Percentiles rank a stretch among this genome's conserved stretches.
Evolutionary conservation across 169 alveolate species (phyloP).

Genomic region (Eimeria praecox): DNA sequence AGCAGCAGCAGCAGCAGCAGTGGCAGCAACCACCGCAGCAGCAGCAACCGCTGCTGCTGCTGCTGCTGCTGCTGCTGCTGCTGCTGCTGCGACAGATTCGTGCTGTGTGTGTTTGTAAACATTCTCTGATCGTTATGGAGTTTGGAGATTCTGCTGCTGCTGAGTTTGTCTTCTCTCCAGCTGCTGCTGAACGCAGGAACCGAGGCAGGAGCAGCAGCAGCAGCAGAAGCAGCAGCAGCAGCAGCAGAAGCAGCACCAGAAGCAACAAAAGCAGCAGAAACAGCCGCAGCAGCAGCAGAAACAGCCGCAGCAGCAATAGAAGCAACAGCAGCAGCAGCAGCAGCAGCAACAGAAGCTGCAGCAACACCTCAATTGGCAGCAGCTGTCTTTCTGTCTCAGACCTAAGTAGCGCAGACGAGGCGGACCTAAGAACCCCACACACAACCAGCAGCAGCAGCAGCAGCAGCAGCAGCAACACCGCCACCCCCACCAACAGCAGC

Average conservation of each 20-base stretch:
- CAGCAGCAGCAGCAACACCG: too few relatives aligned
- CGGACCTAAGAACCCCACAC: not conserved
- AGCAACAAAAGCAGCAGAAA: conserved; percentile 75
- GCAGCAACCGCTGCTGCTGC: not conserved
- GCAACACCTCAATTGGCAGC: conserved; percentile 31
- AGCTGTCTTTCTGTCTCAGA: conserved; percentile 27
- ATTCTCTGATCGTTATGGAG: not conserved
- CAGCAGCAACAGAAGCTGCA: conserved; percentile 53
- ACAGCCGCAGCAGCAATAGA: conserved; percentile 80
- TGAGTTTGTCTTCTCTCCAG: not conserved
- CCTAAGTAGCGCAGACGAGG: conserved; percentile 39
- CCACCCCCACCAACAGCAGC: too few relatives aligned
- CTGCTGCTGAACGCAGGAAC: conserved; percentile 53
- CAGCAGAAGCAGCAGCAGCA: conserved; percentile 68
- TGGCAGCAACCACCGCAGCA: not conserved
- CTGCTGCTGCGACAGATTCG: not conserved
- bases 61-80: not conserved
- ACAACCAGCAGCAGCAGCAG: not conserved
- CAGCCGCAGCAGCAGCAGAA: conserved; percentile 53
- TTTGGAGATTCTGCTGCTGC: not conserved
- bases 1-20: not conserved
- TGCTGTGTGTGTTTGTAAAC: not conserved
- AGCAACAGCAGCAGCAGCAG: conserved; percentile 21
- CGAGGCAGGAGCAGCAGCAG: conserved; percentile 60
- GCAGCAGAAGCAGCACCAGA: conserved; percentile 78